A percentile compares a stretch with the other conserved stretches of the same genome.
phyloP scores from a whole-genome alignment of 768 basidiomycete genomes.

The Calocybe cyanea region DNA sequence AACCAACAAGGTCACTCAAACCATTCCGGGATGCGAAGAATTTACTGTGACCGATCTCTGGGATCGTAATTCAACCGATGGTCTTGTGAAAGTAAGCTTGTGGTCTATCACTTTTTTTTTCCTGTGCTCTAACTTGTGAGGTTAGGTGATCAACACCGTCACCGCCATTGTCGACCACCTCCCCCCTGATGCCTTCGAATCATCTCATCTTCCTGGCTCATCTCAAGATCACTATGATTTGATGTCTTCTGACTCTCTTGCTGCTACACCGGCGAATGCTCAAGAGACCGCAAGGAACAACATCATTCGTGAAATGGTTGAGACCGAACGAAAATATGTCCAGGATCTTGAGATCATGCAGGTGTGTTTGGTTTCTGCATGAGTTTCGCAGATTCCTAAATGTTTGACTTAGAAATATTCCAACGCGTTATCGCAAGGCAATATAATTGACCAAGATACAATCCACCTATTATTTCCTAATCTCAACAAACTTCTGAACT shows the following conservation, averaged over 20 bases:
- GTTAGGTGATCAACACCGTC: conserved; percentile 85
- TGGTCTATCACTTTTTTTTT: conserved; percentile 9
- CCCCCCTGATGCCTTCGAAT: conserved; percentile 64
- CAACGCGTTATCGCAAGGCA: conserved; percentile 73
- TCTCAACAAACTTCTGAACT: conserved; percentile 92
- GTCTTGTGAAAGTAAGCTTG: conserved; percentile 91
- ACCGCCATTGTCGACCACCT: conserved; percentile 78
- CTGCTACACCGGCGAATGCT: conserved; percentile 44
- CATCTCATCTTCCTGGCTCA: conserved; percentile 55
- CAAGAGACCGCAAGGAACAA: conserved; percentile 70
- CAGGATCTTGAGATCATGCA: conserved; percentile 96
- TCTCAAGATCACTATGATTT: conserved; percentile 55
- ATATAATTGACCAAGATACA: conserved; percentile 89
- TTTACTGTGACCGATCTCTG: conserved; percentile 92
- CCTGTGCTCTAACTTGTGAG: conserved; percentile 6
- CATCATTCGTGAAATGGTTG: conserved; percentile 84
- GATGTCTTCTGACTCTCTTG: conserved; percentile 38
- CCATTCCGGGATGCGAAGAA: conserved; percentile 67
- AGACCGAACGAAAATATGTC: conserved; percentile 95
- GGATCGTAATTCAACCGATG: conserved; percentile 88
- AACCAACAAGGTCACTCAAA: conserved; percentile 52
- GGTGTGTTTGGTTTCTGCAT: conserved; percentile 42
- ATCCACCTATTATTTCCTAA: conserved; percentile 95
- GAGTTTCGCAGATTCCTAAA: conserved; percentile 18
- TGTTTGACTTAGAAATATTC: conserved; percentile 72